Evolutionary conservation across 1,139 yeast species (phyloP).

Genomic region (Pneumocystis canis): DNA sequence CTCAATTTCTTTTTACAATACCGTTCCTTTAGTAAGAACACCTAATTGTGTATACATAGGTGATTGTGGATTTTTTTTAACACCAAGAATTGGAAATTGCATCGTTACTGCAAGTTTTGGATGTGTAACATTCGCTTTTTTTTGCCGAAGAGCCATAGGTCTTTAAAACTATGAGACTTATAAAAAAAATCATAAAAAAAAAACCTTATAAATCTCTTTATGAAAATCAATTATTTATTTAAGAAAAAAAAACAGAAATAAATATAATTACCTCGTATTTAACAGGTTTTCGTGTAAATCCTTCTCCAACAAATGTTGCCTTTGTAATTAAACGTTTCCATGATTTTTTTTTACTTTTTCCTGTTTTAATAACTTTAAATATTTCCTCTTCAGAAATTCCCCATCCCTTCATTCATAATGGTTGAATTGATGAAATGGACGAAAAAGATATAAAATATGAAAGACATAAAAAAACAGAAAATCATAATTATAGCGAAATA

Average conservation of each 20-base stretch:
- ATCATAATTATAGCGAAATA: too few relatives aligned
- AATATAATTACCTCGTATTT: conserved; percentile 49
- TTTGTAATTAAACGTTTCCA: conserved; percentile 99
- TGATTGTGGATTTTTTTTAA: conserved; percentile 95
- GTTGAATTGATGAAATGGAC: too few relatives aligned
- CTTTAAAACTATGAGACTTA: conserved; percentile 54
- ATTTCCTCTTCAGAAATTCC: conserved; percentile 98
- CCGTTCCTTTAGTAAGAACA: conserved; percentile 90
- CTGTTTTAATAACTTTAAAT: conserved; percentile 94
- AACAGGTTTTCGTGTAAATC: conserved; percentile 96
- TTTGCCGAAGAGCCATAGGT: conserved; percentile 93
- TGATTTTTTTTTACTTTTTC: conserved; percentile 71
- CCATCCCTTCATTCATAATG: too few relatives aligned
- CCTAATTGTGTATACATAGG: conserved; percentile 98
- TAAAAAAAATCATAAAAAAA: not conserved
- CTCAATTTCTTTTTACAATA: not conserved
- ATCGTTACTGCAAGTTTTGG: conserved; percentile 95
- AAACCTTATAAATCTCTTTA: conserved; percentile 1
- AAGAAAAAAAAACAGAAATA: not conserved
- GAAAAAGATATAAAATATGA: too few relatives aligned
- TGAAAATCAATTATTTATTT: not conserved
- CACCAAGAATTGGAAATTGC: conserved; percentile 81
- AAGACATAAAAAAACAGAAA: too few relatives aligned
- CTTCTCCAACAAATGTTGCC: conserved; percentile 98
- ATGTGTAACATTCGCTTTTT: conserved; percentile 96